A percentile compares a stretch with the other conserved stretches of the same genome.
phyloP scores from a whole-genome alignment of 176 grass and related monocot genomes.

The Aegilops bicornis region DNA sequence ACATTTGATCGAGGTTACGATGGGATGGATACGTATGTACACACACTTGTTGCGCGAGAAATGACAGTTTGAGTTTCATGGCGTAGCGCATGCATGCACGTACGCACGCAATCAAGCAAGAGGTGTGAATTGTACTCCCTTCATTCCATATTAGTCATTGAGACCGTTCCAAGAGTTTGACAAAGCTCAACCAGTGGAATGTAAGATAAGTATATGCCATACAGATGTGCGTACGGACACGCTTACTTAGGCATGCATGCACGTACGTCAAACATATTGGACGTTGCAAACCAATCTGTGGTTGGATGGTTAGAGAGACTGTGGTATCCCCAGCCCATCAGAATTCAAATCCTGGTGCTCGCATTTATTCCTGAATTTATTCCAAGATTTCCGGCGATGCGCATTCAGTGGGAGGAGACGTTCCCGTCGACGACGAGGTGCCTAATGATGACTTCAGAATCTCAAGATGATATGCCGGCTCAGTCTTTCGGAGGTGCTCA shows the following conservation, averaged over 20 bases:
- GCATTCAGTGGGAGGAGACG: too few relatives aligned
- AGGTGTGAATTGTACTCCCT: neutral
- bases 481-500: too few relatives aligned
- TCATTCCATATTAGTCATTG: neutral
- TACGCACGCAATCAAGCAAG: neutral
- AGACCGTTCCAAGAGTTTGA: neutral
- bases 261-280: neutral
- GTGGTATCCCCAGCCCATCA: too few relatives aligned
- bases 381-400: too few relatives aligned
- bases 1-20: too few relatives aligned
- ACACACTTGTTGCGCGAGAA: constrained; percentile 15
- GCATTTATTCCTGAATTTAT: too few relatives aligned
- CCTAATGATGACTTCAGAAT: too few relatives aligned
- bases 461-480: too few relatives aligned
- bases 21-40: neutral
- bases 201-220: neutral
- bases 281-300: too few relatives aligned
- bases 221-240: neutral
- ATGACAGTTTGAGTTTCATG: constrained; percentile 20
- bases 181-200: constrained; percentile 14
- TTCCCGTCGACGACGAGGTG: too few relatives aligned
- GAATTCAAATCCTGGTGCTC: too few relatives aligned
- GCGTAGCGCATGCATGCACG: neutral
- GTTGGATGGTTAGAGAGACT: too few relatives aligned
- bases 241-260: neutral